Evolutionary conservation across 805 yeast species (phyloP).

Genomic region (Candida anglica): DNA sequence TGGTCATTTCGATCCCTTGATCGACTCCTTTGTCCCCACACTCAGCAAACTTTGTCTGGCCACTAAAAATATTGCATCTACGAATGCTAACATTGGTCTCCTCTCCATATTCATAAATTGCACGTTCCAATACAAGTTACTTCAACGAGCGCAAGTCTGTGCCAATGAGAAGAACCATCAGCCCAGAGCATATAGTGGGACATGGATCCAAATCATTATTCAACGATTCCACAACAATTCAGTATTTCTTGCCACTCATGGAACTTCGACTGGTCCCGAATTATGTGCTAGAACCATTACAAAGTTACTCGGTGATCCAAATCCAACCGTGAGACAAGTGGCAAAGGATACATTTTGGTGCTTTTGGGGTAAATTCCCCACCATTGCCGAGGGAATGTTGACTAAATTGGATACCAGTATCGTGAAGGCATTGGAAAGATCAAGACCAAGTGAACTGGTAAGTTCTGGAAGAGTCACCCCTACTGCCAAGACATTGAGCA

Average conservation of each 20-base stretch:
- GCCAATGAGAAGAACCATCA: constrained; percentile 66
- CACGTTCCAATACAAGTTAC: constrained; percentile 48
- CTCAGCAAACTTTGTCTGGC: constrained; percentile 53
- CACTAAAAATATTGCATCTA: constrained; percentile 61
- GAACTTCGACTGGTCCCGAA: constrained; percentile 12
- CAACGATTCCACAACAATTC: constrained; percentile 46
- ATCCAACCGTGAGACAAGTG: constrained; percentile 71
- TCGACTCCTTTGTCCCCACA: constrained; percentile 46
- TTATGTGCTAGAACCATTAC: constrained; percentile 45
- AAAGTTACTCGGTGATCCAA: constrained; percentile 73
- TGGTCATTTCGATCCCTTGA: constrained; percentile 38
- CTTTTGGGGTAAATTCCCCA: constrained; percentile 51
- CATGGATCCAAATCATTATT: constrained; percentile 64
- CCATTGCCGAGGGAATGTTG: constrained; percentile 40
- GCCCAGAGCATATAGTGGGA: constrained; percentile 65
- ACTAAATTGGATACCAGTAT: constrained; percentile 40
- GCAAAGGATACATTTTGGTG: constrained; percentile 77
- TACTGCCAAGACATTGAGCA: constrained; percentile 3
- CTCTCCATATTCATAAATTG: constrained; percentile 54
- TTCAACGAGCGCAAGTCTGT: constrained; percentile 47
- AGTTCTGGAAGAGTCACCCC: constrained; percentile 1
- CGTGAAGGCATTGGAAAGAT: constrained; percentile 58
- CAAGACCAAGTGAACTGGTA: constrained; percentile 36
- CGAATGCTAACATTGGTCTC: constrained; percentile 51
- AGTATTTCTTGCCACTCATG: constrained; percentile 24